Base-by-base conservation (phyloP, 257 asterid genomes). In the Fraxinus cuspidata region DNA sequence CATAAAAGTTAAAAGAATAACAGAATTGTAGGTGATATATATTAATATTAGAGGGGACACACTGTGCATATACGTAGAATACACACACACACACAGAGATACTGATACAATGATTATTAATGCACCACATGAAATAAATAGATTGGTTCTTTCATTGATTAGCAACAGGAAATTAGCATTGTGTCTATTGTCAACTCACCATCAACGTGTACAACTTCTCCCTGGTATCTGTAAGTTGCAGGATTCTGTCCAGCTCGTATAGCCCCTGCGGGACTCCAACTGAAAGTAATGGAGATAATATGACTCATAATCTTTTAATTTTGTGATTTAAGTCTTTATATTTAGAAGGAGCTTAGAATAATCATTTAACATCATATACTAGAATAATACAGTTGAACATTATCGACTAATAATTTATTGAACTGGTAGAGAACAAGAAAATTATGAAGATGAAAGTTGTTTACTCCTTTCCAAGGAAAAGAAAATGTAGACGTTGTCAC, bases 221-320 rank as follows among this genome's bases (percentile, higher is more conserved):
- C 97, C 60, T 85, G 77, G 79, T 79, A 81, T 85, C 81, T 90
- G 83, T 95, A 95, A 51, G 87, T 83, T 28, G 98, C 96, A 71
- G 97, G 93, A 83, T 92, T 95, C 67, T 90, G 85, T 78, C 98
- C 97, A 38, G 96, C 88, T 78, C 94, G 88, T 81, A 95, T 87
- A 47, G 97, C 99, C 58, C 99, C 99, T 27, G 89, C 94, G 40
- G 98, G 99, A 84, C 88, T 93, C 99, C 99, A 95, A 84, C 99
- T 95, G 94, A 75, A 84, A 73, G 38, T 25, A 66, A 19, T 16
- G 58, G 15, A 12, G 51, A 78, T 31, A 71, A 44, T 15, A 75
- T 72, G 56, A 47, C 72, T 34, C 19, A 51, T 70, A 28, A 28
- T 28, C 34, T 47, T 19, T 38, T 38, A 38, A 38, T 56, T 71